Base-by-base conservation (phyloP, 495 filamentous ascomycete species). In the Chaetomium fimeti region DNA sequence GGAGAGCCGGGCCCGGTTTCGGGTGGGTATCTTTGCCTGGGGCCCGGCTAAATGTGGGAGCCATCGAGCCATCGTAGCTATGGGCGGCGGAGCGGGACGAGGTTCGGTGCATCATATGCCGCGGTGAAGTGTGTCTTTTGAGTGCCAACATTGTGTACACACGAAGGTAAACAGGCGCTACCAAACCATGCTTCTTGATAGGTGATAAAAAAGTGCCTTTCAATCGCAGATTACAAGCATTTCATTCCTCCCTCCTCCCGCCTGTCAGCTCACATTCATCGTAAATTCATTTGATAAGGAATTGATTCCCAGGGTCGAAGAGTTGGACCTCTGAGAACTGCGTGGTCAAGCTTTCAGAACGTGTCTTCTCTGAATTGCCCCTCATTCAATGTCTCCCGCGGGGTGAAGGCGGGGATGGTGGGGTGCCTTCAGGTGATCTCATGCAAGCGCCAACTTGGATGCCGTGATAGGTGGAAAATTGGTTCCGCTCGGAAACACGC, bases 381-480 rank as follows among this genome's bases (percentile, higher is more conserved):
- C 36, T 58, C 55, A 42, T 42, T 16, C n/a, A 56, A 29, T 22
- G 15, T 27, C 55, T 24, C 43, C 20, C 43, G 40, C 42, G 53
- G 25, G 38, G 18, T 22, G 32, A 38, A 36, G 52, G 29, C 29
- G 57, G 57, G 57, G 42, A 60, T 43, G 8, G 45, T 25, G 62
- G 54, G 45, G 55, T 64, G 25, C 24, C 12, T 8, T 29, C 47
- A 49, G 49, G 51, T 40, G 6, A 38, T 36, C 51, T 32, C 51
- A 13, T 27, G 22, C 48, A 63, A 11, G 51, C 5, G 13, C 5
- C 0, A 15, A 18, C 8, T 3, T 32, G 22, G 15, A 2, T 15
- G 24, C 18, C 36, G 20, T 51, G 55, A 67, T 67, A 61, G 66
- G 66, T 64, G 66, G 66, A 64, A 67, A 64, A 67, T 29, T 64